Evolutionary conservation across 371 early-diverging fungal genomes (phyloP), one percentile per base, ranked within the genome.

Genomic region (Circinella minor): DNA sequence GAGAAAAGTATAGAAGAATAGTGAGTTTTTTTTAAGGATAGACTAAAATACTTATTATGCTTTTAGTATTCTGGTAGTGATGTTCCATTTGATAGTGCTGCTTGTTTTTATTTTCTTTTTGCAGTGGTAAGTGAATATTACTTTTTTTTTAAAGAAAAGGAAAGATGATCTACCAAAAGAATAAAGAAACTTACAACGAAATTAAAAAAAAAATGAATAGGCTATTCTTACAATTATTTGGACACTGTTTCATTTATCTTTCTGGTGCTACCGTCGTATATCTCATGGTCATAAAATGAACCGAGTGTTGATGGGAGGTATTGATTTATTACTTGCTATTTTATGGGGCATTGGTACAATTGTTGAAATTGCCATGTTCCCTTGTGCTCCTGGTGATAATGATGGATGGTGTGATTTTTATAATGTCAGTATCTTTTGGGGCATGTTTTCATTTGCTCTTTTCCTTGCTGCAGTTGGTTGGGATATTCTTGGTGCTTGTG

Each of bases 341-440:
- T 46, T 83, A 46, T 89, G 87, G 89, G 79, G 87, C 47, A 81
- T 85, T 67, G 87, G 87, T 27, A 71, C 84, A 11, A 86, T 89
- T 74, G 77, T 89, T 0, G 87, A 87, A 66, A 79, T 86, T 13
- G 77, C 81, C 18, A 82, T 83, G 67, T 89, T 74, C 63, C 75
- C 66, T 1, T 89, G 89, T 59, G 69, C 77, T 0, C 80, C 82
- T 17, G 87, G 87, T 18, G 78, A 71, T 36, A 74, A 78, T 48
- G 65, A 79, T 51, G 77, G 57, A 47, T 86, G 86, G 87, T 88
- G 89, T 66, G 80, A 86, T 69, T 86, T 73, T 70, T 88, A 88
- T 62, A 88, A 88, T 68, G 77, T 84, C 18, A 85, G 85, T 38
- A 77, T 88, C 20, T 88, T 88, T 69, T 82, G 82, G 65, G 87